Evolutionary conservation across 2,329 filamentous ascomycete species (phyloP).

Genomic region (Didymella keratinophila): DNA sequence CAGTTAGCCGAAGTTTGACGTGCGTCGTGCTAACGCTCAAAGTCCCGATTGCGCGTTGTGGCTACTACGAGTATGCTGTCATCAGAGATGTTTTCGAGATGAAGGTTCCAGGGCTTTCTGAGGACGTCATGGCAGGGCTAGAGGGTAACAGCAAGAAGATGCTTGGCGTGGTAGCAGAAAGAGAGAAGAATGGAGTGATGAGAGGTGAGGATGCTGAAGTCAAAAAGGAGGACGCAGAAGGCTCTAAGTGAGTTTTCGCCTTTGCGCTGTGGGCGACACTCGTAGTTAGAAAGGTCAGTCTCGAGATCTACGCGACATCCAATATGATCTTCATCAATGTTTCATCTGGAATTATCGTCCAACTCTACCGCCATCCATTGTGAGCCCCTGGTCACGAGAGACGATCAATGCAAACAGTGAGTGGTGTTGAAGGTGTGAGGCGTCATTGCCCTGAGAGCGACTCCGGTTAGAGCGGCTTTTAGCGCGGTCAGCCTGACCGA

Average conservation of each 20-base stretch:
- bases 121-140: constrained; percentile 33
- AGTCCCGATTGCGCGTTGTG: constrained; percentile 66
- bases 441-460: neutral
- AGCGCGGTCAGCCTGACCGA: constrained; percentile 18
- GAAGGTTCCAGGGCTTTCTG: constrained; percentile 56
- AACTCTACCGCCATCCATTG: neutral
- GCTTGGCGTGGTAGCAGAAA: constrained; percentile 16
- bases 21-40: neutral
- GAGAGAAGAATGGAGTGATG: constrained; percentile 2
- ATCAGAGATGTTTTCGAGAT: constrained; percentile 67
- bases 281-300: neutral
- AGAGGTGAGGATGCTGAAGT: constrained; percentile 8
- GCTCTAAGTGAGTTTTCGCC: too few species aligned
- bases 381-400: neutral
- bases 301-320: neutral
- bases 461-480: constrained; percentile 11
- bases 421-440: neutral
- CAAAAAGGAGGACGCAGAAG: neutral
- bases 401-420: neutral
- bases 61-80: constrained; percentile 67
- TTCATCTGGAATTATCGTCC: too few species aligned
- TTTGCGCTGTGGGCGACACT: too few species aligned
- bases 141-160: constrained; percentile 42
- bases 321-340: neutral
- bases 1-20: neutral